Conservation (phyloP, 768 basidiomycete genomes). For the Lyophyllum decastes region DNA sequence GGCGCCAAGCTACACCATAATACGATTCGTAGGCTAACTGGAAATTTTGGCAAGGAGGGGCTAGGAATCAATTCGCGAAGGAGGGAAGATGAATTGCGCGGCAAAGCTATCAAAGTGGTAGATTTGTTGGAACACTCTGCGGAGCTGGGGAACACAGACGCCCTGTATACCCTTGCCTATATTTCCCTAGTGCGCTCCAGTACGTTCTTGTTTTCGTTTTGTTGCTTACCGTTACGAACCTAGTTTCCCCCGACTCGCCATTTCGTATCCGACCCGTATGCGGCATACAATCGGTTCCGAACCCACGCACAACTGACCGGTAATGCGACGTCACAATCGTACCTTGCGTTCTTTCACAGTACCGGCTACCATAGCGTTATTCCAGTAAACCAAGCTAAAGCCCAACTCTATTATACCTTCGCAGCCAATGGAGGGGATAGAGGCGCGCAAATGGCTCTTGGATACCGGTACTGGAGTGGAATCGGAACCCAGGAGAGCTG, state of each 20-base stretch:
- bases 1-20: conserved; percentile 65
- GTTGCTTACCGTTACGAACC: neutral
- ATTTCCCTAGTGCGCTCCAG: conserved; percentile 62
- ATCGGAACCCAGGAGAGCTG: conserved; percentile 91
- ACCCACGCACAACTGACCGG: conserved; percentile 71
- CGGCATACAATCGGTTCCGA: conserved; percentile 65
- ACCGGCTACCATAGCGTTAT: conserved; percentile 76
- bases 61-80: conserved; percentile 44
- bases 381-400: conserved; percentile 72
- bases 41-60: conserved; percentile 39
- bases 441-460: conserved; percentile 90
- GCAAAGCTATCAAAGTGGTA: conserved; percentile 79
- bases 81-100: conserved; percentile 65
- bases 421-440: conserved; percentile 86
- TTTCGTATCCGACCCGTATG: conserved; percentile 59
- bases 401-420: conserved; percentile 92
- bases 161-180: conserved; percentile 65
- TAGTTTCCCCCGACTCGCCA: conserved; percentile 77
- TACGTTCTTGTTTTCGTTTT: neutral
- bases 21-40: conserved; percentile 44
- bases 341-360: conserved; percentile 86
- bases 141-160: conserved; percentile 75
- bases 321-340: conserved; percentile 84
- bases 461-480: conserved; percentile 94
- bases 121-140: conserved; percentile 81